Percentiles rank a stretch among this genome's conserved stretches.
Conservation (phyloP, 2,329 filamentous ascomycete species). For the Sporothrix inflata region DNA sequence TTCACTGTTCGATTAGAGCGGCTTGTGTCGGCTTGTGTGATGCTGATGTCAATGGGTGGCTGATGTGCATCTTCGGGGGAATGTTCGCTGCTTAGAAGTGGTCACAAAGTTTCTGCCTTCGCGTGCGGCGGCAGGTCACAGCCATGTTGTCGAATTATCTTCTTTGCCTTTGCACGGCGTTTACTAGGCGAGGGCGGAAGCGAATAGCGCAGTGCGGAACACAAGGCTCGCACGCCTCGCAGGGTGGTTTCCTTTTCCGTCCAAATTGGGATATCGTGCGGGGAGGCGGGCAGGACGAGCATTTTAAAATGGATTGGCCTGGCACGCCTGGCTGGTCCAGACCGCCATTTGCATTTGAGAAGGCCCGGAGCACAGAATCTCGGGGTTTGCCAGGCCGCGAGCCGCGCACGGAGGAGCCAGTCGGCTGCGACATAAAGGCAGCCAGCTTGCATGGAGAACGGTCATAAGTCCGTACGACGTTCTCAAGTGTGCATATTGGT, state of each 20-base stretch:
- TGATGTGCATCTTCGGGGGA: background rate
- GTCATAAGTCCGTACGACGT: background rate
- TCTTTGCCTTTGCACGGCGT: too few species aligned
- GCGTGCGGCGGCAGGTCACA: slow-evolving; percentile 1
- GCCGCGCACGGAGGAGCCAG: background rate
- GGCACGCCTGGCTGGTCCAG: background rate
- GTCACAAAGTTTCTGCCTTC: background rate
- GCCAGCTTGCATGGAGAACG: background rate
- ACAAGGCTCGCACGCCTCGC: slow-evolving; percentile 7
- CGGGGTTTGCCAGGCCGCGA: slow-evolving; percentile 9
- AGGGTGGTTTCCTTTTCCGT: background rate
- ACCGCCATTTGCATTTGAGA: slow-evolving; percentile 6
- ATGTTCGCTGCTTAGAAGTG: background rate
- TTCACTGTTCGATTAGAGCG: background rate
- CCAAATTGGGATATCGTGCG: background rate
- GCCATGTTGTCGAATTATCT: background rate
- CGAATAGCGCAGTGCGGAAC: background rate
- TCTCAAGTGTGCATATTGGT: background rate
- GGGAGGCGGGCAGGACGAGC: background rate
- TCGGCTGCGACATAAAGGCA: background rate
- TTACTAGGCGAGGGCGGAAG: background rate
- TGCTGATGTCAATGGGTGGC: too few species aligned
- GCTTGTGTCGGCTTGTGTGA: slow-evolving; percentile 1
- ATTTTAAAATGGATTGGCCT: background rate
- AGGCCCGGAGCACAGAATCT: background rate